Conservation (phyloP, 129 eudicot genomes). For the Flaveria sonorensis region DNA sequence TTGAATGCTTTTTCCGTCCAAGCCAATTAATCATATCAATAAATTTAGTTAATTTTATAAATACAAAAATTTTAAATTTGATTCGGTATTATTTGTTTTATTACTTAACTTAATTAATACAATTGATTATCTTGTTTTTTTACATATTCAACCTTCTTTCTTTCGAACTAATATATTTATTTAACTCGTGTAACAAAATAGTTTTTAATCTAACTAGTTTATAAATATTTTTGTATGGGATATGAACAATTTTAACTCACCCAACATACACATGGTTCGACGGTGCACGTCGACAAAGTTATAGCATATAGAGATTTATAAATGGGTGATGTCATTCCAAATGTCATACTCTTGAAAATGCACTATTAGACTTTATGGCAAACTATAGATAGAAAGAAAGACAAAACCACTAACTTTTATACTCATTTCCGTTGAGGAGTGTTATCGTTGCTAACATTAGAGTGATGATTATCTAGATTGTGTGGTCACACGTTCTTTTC, state of each 20-base stretch:
- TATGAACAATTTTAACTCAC: not conserved
- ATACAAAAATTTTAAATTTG: no score
- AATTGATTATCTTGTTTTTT: no score
- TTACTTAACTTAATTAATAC: no score
- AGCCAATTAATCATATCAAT: no score
- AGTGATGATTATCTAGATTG: not conserved
- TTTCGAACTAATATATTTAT: no score
- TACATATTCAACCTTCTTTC: no score
- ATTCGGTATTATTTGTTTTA: no score
- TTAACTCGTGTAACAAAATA: no score
- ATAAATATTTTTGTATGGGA: not conserved
- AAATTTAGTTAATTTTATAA: no score
- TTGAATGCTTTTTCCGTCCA: no score
- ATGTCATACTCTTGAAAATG: slow-evolving; percentile 1
- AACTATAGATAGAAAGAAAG: not conserved
- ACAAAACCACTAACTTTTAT: not conserved
- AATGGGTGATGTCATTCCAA: slow-evolving; percentile 2
- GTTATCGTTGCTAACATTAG: not conserved
- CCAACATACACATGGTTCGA: slow-evolving; percentile 16
- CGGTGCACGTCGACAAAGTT: not conserved
- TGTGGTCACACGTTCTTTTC: not conserved
- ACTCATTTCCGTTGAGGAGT: not conserved
- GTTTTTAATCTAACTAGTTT: no score
- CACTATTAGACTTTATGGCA: not conserved
- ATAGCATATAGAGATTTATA: not conserved